Conservation (phyloP, 371 early-diverging fungal genomes). For the Lichtheimia ornata region DNA sequence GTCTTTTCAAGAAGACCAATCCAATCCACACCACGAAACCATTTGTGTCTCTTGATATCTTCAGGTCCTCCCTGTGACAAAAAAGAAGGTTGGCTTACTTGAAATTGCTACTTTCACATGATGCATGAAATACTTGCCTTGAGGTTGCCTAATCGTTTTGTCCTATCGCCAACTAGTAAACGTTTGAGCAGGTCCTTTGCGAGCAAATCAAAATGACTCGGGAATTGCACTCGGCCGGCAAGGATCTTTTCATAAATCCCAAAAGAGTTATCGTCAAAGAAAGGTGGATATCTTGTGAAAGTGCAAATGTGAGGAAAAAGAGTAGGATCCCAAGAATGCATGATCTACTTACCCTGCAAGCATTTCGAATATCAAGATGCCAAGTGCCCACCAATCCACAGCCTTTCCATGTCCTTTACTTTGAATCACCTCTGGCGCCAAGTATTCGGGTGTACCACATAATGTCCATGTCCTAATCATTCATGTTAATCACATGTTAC, state of each 20-base stretch:
- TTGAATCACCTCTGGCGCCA: constrained; percentile 98
- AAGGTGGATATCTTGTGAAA: constrained; percentile 76
- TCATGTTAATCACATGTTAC: too few relatives aligned
- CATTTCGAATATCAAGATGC: constrained; percentile 97
- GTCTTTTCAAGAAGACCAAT: constrained; percentile 67
- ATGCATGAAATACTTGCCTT: constrained; percentile 7
- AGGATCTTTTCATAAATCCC: constrained; percentile 87
- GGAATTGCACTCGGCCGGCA: constrained; percentile 72
- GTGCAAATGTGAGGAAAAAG: background rate
- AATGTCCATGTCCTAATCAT: constrained; percentile 78
- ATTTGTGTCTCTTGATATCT: constrained; percentile 83
- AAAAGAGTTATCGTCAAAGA: constrained; percentile 93
- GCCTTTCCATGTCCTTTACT: constrained; percentile 96
- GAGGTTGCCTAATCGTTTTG: constrained; percentile 74
- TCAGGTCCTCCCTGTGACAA: constrained; percentile 34
- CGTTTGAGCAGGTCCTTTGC: constrained; percentile 79
- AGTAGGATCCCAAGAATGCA: background rate
- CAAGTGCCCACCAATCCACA: constrained; percentile 99
- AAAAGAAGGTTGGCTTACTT: too few relatives aligned
- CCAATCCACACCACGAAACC: constrained; percentile 89
- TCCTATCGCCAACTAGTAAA: constrained; percentile 73
- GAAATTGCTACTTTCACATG: too few relatives aligned
- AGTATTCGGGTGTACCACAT: constrained; percentile 98
- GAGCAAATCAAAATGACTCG: constrained; percentile 69
- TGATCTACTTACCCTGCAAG: constrained; percentile 63